Percentiles rank a stretch among this genome's conserved stretches.
Conservation (phyloP, 1,139 yeast species). For the Blastobotrys persicus region DNA sequence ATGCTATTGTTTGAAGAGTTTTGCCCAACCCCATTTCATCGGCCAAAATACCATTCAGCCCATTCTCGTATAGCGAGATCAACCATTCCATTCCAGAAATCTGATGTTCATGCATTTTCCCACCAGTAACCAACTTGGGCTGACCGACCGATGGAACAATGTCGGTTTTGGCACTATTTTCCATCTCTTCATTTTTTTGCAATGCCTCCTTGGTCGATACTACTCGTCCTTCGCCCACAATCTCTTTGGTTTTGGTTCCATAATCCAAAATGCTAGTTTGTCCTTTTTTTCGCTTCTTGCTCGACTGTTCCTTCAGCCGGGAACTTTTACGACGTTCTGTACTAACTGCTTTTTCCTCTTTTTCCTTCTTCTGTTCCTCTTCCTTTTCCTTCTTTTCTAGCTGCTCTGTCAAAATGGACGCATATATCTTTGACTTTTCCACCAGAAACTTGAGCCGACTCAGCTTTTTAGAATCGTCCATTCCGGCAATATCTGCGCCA, state of each 20-base stretch:
- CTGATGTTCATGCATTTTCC: slow-evolving; percentile 76
- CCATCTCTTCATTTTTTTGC: not conserved
- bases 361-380: slow-evolving; percentile 6
- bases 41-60: slow-evolving; percentile 89
- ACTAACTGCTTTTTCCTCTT: slow-evolving; percentile 21
- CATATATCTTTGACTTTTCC: slow-evolving; percentile 78
- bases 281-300: slow-evolving; percentile 13
- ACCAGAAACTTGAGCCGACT: slow-evolving; percentile 67
- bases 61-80: slow-evolving; percentile 83
- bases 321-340: not conserved
- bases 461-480: slow-evolving; percentile 46
- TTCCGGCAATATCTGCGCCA: slow-evolving; percentile 15
- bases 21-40: slow-evolving; percentile 99
- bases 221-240: slow-evolving; percentile 13
- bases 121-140: slow-evolving; percentile 66
- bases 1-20: slow-evolving; percentile 80
- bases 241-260: not conserved
- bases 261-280: slow-evolving; percentile 19
- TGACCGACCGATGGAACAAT: slow-evolving; percentile 40
- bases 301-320: not conserved
- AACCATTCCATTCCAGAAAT: slow-evolving; percentile 90
- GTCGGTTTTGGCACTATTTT: not conserved
- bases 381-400: slow-evolving; percentile 35
- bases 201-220: not conserved
- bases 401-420: slow-evolving; percentile 78